These are phyloP conservation scores for Chionographis japonica DNA, from an alignment of 106 monocot species.

Conservation along the genomic window DNA sequence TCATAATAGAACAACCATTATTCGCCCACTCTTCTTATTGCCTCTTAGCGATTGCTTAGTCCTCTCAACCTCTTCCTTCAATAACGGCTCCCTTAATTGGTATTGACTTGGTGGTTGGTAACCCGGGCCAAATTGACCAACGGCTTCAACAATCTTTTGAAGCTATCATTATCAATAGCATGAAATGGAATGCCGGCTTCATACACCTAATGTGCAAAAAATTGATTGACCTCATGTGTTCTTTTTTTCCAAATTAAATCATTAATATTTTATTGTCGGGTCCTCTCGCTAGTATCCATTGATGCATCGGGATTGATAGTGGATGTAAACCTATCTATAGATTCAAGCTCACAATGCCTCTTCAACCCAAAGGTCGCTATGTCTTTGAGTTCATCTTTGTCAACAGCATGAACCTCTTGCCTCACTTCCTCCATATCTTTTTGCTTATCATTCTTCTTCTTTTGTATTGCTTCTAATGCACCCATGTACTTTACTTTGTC, in stretches of 20 bases:
- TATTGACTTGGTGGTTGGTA: background rate
- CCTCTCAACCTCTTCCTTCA: background rate
- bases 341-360: background rate
- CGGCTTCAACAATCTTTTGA: background rate
- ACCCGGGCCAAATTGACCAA: slow-evolving; percentile 1
- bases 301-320: background rate
- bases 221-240: background rate
- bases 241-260: background rate
- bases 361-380: background rate
- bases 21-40: background rate
- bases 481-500: background rate
- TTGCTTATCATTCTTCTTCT: background rate
- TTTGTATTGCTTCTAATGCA: background rate
- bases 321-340: background rate
- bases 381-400: background rate
- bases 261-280: background rate
- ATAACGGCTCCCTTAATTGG: background rate
- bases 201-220: background rate
- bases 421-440: background rate
- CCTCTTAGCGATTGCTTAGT: background rate
- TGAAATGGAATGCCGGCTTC: background rate
- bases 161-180: background rate
- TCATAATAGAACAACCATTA: background rate
- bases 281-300: background rate
- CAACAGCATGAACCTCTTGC: background rate